These are phyloP conservation scores for Exobasidium cylindrosporum DNA, from an alignment of 1,284 basidiomycete genomes.

Conservation along the genomic window DNA sequence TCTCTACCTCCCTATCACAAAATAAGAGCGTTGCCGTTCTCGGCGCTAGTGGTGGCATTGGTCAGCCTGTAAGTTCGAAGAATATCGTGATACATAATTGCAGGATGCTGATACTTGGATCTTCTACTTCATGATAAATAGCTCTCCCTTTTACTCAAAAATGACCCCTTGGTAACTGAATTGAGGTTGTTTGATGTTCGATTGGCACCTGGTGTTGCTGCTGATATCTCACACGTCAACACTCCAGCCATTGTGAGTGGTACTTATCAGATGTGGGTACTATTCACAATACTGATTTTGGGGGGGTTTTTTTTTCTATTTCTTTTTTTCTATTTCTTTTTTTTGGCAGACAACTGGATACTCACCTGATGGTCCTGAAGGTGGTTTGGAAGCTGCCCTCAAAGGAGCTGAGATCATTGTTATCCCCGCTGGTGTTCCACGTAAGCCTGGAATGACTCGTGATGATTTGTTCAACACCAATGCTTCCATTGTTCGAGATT, in stretches of 20 bases:
- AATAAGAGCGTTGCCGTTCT: constrained; percentile 82
- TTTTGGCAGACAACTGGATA: constrained; percentile 77
- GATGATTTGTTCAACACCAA: constrained; percentile 99
- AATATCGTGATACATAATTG: background rate
- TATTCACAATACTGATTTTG: background rate
- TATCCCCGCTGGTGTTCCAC: constrained; percentile 79
- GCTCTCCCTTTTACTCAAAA: constrained; percentile 81
- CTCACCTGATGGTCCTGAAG: constrained; percentile 62
- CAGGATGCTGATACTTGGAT: background rate
- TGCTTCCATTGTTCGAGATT: constrained; percentile 92
- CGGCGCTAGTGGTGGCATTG: constrained; percentile 79
- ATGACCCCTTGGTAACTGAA: constrained; percentile 75
- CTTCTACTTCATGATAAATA: constrained; percentile 2
- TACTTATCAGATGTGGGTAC: background rate
- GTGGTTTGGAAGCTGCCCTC: constrained; percentile 80
- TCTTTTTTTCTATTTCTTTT: constrained; percentile 16
- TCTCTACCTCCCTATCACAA: constrained; percentile 72
- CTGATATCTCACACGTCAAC: constrained; percentile 71
- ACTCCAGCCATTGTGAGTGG: constrained; percentile 73
- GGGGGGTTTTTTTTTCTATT: background rate
- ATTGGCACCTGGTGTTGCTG: constrained; percentile 58
- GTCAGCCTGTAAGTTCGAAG: constrained; percentile 61
- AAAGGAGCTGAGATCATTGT: constrained; percentile 85
- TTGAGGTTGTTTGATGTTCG: constrained; percentile 56
- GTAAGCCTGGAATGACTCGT: constrained; percentile 72